Evolutionary conservation across 2,329 filamentous ascomycete genomes (phyloP), one percentile per base, ranked within the genome.

Genomic region (Dryadomyces quercus-mongolicae): DNA sequence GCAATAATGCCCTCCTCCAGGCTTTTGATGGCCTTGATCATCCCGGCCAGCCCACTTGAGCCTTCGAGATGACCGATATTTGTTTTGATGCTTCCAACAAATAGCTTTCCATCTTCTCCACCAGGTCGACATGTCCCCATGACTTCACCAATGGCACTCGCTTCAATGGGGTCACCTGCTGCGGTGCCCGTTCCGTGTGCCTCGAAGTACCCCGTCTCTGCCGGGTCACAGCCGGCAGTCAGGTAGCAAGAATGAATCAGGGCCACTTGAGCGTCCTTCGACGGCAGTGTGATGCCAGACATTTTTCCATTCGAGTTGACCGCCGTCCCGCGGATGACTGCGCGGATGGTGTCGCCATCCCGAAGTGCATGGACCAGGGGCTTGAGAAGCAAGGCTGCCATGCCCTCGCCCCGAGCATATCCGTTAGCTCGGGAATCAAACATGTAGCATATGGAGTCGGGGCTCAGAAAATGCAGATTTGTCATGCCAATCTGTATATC

Each of bases 321-420:
- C 3, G 56, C 62, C 0, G 63, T 65, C 13, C 57, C 62, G 10
- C 64, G 61, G 34, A 71, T 62, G 7, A 68, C 55, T 6, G 60
- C 61, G 10, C 60, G 59, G 21, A 67, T 63, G 0, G 63, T 63
- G 58, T 75, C 69, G 13, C 67, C 66, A 49, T 71, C 71, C 6
- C 59, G 58, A 1, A 60, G 10, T 5, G 57, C 57, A 1, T 45
- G 75, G 56, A 76, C 73, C 20, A 68, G 65, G 1, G 60, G 54
- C 2, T 68, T 70, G 2, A 76, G 51, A 3, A 72, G 50, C 13
- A 76, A 38, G n/a, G 67, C 61, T 1, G 60, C 67, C 18, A 68
- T 60, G 8, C 70, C 73, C 56, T 76, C 74, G 3, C 68, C 73
- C 5, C 72, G 65, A 0, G 64, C 70, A 55, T 74, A 76, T 2